Base-by-base conservation (phyloP, 1,284 basidiomycete species). In the Pseudozyma pruni region DNA sequence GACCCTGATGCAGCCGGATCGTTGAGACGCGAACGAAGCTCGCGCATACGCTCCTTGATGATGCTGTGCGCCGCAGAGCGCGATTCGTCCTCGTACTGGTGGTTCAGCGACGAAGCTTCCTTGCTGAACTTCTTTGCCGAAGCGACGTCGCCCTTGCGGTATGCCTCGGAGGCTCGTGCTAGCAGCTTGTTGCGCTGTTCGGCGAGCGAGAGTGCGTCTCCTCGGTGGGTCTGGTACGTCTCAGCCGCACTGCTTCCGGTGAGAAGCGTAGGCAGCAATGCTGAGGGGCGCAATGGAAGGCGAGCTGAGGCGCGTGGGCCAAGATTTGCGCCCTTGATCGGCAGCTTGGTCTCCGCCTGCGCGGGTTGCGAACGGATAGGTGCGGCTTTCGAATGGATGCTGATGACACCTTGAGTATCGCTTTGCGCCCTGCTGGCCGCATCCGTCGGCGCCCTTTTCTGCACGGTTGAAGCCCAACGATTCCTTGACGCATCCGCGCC, bases 141-240 rank as follows among this genome's bases (percentile, higher is more conserved):
- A 0, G 93, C 93, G 3, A 94, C 94, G 73, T 98, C 94, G 4
- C 94, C 94, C 11, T 91, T 87, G 41, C 92, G 86, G 90, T 92
- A 98, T 2, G 94, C 93, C 79, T 97, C 93, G 1, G 95, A 93
- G 5, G 95, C 95, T 40, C 93, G 89, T 2, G 91, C 92, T n/a
- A 98, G 86, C 79, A 92, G 95, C 11, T 93, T 92, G 79, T 98
- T 98, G 31, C 95, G 86, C 34, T 93, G 92, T 8, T 93, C 91
- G 37, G 93, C 94, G 7, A 98, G 88, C 69, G 95, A 91, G 61
- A 97, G 86, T 20, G 92, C 92, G 23, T 90, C 88, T 29, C 89
- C 87, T 7, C 94, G 90, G 75, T 96, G 94, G 0, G 88, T 83
- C 88, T 94, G 90, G 84, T 98, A 98, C 69, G 95, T 83, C 44